Evolutionary conservation across 805 yeast species (phyloP).

Genomic region (Cyberlindnera suaveolens): DNA sequence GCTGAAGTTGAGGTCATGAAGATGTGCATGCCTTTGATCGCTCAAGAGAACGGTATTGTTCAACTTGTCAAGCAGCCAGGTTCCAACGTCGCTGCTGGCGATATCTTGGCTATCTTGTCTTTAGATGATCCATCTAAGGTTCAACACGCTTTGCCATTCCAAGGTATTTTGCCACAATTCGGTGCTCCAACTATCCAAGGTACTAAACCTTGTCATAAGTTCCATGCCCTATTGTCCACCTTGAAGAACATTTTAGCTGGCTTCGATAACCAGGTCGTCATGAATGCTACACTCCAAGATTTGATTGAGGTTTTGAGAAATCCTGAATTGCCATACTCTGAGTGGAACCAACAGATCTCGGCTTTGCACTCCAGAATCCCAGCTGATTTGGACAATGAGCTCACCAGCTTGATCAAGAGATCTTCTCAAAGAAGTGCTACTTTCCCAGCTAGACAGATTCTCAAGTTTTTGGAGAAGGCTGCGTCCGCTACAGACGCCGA

Average conservation of each 20-base stretch:
- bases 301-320: constrained; percentile 70
- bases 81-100: constrained; percentile 94
- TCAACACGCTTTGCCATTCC: constrained; percentile 92
- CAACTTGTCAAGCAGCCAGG: constrained; percentile 97
- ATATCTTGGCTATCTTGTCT: constrained; percentile 88
- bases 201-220: constrained; percentile 75
- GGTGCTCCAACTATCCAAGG: constrained; percentile 85
- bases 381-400: constrained; percentile 59
- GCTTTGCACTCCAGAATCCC: constrained; percentile 93
- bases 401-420: constrained; percentile 63
- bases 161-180: constrained; percentile 84
- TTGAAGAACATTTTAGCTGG: constrained; percentile 81
- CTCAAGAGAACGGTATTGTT: constrained; percentile 88
- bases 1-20: constrained; percentile 99
- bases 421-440: constrained; percentile 61
- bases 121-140: constrained; percentile 96
- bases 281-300: constrained; percentile 75
- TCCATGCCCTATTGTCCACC: constrained; percentile 49
- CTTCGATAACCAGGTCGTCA: constrained; percentile 90
- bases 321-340: constrained; percentile 83
- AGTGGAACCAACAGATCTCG: constrained; percentile 81
- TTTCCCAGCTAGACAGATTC: constrained; percentile 87
- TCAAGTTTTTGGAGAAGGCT: constrained; percentile 63
- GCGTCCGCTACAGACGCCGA: constrained; percentile 45
- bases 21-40: constrained; percentile 97